phyloP scores from a whole-genome alignment of 176 grass and related monocot species.

The Zoysia pacifica region DNA sequence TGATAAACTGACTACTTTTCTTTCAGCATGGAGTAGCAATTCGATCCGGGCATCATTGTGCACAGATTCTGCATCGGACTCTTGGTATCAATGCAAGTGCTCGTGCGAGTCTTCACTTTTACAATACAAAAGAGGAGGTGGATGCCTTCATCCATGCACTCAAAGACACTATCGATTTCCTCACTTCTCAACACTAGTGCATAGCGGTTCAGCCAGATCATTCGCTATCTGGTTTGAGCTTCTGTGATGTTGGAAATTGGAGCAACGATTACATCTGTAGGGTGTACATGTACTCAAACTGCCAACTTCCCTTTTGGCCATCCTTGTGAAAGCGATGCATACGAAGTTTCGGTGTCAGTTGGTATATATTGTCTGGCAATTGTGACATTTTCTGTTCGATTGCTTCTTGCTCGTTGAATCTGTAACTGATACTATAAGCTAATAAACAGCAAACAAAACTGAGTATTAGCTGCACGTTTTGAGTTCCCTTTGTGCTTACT shows the following conservation, averaged over 20 bases:
- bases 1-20: constrained; percentile 38
- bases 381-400: no score
- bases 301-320: background rate
- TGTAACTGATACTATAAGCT: no score
- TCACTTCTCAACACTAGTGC: constrained; percentile 46
- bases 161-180: constrained; percentile 68
- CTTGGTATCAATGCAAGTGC: constrained; percentile 79
- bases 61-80: constrained; percentile 74
- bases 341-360: no score
- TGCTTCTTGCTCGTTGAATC: no score
- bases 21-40: constrained; percentile 83
- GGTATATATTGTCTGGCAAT: no score
- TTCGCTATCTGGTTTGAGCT: background rate
- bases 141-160: constrained; percentile 70
- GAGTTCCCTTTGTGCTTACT: no score
- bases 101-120: constrained; percentile 90
- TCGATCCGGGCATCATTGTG: constrained; percentile 94
- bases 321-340: constrained; percentile 15
- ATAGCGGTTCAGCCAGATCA: background rate
- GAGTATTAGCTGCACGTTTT: no score
- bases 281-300: constrained; percentile 7
- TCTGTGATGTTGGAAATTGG: background rate
- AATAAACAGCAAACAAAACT: no score
- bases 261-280: background rate
- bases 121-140: constrained; percentile 91